phyloP scores from a whole-genome alignment of 441 rosid genomes.

The Hypseocharis bilobata region DNA sequence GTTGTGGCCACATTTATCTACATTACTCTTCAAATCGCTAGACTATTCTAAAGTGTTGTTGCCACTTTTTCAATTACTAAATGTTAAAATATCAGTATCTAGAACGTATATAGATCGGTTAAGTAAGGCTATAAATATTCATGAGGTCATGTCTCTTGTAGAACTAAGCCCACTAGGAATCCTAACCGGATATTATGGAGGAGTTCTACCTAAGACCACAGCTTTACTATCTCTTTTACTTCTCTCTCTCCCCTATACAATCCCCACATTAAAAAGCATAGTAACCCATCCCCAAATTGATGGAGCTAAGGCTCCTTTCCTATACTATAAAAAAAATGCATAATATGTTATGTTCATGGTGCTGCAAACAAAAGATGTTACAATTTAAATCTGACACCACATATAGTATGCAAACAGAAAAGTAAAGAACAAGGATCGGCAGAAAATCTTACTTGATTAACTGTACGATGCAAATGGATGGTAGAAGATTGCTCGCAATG shows the following conservation, averaged over 20 bases:
- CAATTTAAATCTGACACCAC: not conserved
- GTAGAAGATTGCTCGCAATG: conserved; percentile 87
- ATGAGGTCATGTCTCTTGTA: no score
- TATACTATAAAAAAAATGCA: not conserved
- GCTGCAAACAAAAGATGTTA: not conserved
- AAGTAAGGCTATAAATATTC: no score
- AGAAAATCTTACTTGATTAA: conserved; percentile 43
- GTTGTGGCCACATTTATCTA: no score
- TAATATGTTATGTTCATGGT: not conserved
- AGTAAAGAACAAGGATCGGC: not conserved
- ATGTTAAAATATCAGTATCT: no score
- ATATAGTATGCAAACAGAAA: not conserved
- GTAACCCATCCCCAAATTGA: not conserved
- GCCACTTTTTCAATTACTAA: no score
- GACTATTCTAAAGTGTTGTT: no score
- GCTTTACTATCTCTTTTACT: not conserved
- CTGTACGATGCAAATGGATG: conserved; percentile 78
- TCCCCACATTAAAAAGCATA: not conserved
- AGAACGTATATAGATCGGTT: no score
- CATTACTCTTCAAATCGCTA: no score
- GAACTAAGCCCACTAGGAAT: no score
- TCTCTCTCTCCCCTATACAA: not conserved
- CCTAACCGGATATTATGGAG: no score
- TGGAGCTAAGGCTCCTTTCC: not conserved
- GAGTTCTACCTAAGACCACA: not conserved